Percentiles rank a stretch among this genome's conserved stretches.
Conservation (phyloP, 208 protist genomes). For the Trypanosoma vivax region DNA sequence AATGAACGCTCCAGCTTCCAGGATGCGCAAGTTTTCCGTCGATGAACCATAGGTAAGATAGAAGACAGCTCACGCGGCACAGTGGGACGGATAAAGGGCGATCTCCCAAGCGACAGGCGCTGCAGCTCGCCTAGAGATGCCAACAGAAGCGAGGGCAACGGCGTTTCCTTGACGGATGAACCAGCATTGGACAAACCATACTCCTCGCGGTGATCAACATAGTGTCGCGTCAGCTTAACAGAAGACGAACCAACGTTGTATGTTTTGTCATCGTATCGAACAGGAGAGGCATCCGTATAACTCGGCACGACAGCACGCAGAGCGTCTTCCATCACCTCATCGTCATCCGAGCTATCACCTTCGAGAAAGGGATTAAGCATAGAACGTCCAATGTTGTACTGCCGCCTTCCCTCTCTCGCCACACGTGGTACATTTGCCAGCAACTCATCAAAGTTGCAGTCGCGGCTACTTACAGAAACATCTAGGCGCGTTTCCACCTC, state of each 20-base stretch:
- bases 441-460: background rate
- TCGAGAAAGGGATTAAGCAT: conserved; percentile 20
- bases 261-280: conserved; percentile 68
- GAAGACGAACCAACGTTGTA: conserved; percentile 73
- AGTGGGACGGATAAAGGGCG: background rate
- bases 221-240: conserved; percentile 47
- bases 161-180: background rate
- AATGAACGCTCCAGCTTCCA: background rate
- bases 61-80: background rate
- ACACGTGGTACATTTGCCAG: conserved; percentile 21
- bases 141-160: conserved; percentile 9
- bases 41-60: background rate
- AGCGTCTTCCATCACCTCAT: conserved; percentile 74
- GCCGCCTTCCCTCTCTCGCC: conserved; percentile 50
- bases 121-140: background rate
- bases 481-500: conserved; percentile 19
- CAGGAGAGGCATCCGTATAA: conserved; percentile 41
- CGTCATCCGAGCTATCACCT: conserved; percentile 45
- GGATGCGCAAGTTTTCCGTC: background rate
- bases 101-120: conserved; percentile 8
- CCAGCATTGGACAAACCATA: conserved; percentile 53
- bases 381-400: conserved; percentile 74
- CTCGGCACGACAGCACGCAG: conserved; percentile 68
- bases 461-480: background rate
- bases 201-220: conserved; percentile 52